Conservation (phyloP, 2,329 filamentous ascomycete species). For the Colletotrichum sp. region DNA sequence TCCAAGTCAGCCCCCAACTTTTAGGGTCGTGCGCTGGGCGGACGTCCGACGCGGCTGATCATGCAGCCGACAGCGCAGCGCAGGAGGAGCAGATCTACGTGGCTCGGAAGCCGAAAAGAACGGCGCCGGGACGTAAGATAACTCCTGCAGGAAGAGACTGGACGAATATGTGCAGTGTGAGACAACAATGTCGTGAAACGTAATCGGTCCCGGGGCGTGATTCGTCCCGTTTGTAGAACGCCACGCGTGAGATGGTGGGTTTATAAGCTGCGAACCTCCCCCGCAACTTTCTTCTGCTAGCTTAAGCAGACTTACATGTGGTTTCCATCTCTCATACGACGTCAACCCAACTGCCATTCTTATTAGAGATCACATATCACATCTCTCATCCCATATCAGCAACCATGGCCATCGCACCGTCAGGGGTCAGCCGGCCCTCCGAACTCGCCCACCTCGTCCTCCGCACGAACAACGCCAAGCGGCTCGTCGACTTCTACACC, state of each 20-base stretch:
- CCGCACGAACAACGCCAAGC: not conserved
- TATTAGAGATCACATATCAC: not conserved
- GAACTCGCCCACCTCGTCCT: constrained; percentile 14
- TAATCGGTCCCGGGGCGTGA: not conserved
- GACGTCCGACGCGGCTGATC: constrained; percentile 5
- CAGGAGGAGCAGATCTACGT: not conserved
- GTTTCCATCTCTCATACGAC: not conserved
- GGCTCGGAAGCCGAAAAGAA: not conserved
- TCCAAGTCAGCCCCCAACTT: not conserved
- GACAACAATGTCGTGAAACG: not conserved
- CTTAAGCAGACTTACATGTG: not conserved
- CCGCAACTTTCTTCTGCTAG: not conserved
- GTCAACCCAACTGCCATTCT: not conserved
- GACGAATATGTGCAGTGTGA: not conserved
- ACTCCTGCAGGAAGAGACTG: not conserved
- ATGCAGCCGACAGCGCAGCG: not conserved
- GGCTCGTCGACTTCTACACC: constrained; percentile 40
- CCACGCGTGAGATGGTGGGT: not conserved
- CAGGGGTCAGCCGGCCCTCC: not conserved
- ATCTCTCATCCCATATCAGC: not conserved
- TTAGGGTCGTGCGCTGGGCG: not conserved
- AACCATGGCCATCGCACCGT: not conserved
- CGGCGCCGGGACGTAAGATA: not conserved
- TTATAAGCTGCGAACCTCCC: not conserved
- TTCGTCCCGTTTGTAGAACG: not conserved